These are phyloP conservation scores for Pascua sp. DNA, from an alignment of 1,284 basidiomycete genomes.

Conservation along the genomic window DNA sequence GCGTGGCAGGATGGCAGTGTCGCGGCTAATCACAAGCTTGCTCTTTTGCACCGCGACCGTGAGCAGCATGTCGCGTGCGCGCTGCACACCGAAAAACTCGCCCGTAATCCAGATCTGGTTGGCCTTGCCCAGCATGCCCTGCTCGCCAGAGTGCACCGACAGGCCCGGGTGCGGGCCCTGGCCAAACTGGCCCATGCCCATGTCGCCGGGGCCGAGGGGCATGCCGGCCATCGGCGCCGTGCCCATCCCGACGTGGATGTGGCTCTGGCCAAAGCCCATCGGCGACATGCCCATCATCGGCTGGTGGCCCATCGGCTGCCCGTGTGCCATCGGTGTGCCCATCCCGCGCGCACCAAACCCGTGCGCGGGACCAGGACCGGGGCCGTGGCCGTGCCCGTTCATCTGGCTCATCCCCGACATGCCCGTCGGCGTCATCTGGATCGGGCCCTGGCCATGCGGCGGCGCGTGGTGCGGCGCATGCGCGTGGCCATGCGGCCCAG, in stretches of 20 bases:
- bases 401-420: conserved; percentile 29
- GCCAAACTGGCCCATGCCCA: conserved; percentile 34
- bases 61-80: conserved; percentile 91
- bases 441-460: conserved; percentile 21
- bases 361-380: background rate
- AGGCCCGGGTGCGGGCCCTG: conserved; percentile 38
- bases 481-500: conserved; percentile 11
- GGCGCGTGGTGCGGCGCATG: conserved; percentile 20
- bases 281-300: conserved; percentile 23
- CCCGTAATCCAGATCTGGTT: conserved; percentile 95
- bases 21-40: conserved; percentile 84
- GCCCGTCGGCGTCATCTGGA: conserved; percentile 36
- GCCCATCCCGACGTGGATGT: conserved; percentile 40
- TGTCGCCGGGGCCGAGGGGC: conserved; percentile 20
- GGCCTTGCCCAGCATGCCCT: conserved; percentile 48
- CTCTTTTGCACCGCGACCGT: conserved; percentile 85
- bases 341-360: conserved; percentile 18
- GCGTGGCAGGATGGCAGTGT: conserved; percentile 88
- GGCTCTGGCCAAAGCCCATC: conserved; percentile 28
- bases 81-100: conserved; percentile 92
- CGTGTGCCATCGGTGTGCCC: conserved; percentile 24
- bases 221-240: conserved; percentile 32
- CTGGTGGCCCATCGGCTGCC: conserved; percentile 19
- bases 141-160: conserved; percentile 51
- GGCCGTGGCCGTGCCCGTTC: conserved; percentile 13